Evolutionary conservation across 1,284 basidiomycete species (phyloP).

Genomic region (Ganoderma lingzhi): DNA sequence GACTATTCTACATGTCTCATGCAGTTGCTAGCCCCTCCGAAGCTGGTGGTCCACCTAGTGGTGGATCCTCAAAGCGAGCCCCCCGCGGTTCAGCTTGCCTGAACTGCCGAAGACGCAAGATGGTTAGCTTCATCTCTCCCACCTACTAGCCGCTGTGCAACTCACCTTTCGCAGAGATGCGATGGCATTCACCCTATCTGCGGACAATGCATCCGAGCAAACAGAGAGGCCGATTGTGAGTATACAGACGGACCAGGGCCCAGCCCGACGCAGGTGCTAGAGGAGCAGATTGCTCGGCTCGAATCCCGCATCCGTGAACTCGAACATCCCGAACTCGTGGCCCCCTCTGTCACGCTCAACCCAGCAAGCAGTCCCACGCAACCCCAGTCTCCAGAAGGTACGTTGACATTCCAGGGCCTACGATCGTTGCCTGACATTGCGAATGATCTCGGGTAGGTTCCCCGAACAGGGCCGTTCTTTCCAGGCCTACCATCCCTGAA

Average conservation of each 20-base stretch:
- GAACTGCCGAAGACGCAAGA: constrained; percentile 44
- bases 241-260: constrained; percentile 42
- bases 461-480: constrained; percentile 19
- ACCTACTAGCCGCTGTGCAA: background rate
- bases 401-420: background rate
- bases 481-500: constrained; percentile 18
- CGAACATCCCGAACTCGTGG: constrained; percentile 36
- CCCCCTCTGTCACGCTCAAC: constrained; percentile 31
- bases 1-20: constrained; percentile 22
- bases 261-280: constrained; percentile 42
- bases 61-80: constrained; percentile 34
- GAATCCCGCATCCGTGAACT: constrained; percentile 41
- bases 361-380: constrained; percentile 13
- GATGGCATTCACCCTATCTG: constrained; percentile 42
- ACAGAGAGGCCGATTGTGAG: constrained; percentile 42
- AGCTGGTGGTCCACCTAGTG: constrained; percentile 23
- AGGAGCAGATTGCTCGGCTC: constrained; percentile 41
- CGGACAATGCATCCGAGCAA: constrained; percentile 42
- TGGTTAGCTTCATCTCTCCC: constrained; percentile 31
- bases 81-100: constrained; percentile 45
- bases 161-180: constrained; percentile 36
- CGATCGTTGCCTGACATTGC: background rate
- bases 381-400: constrained; percentile 20
- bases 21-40: constrained; percentile 12
- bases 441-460: constrained; percentile 14